Evolutionary conservation across 2,329 filamentous ascomycete genomes (phyloP).

Genomic region (Trichoderma polysporum): DNA sequence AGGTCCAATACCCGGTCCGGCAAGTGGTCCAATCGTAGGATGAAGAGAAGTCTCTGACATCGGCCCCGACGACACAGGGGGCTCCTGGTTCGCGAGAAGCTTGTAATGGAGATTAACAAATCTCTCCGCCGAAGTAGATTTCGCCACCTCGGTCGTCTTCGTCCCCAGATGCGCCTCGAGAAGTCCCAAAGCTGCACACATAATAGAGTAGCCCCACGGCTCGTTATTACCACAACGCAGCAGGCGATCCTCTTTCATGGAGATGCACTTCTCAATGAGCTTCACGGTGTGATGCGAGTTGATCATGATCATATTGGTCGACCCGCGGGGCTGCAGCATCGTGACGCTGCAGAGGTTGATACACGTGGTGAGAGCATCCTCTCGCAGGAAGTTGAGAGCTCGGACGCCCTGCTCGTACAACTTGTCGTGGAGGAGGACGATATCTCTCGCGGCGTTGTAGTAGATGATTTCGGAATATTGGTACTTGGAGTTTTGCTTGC

Average conservation of each 20-base stretch:
- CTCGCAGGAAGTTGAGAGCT: constrained; percentile 59
- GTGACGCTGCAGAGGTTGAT: constrained; percentile 63
- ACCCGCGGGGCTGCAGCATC: constrained; percentile 58
- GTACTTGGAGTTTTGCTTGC: constrained; percentile 60
- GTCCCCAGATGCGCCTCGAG: constrained; percentile 59
- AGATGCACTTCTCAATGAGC: constrained; percentile 60
- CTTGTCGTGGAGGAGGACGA: constrained; percentile 61
- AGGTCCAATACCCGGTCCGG: constrained; percentile 29
- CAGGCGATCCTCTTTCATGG: constrained; percentile 61
- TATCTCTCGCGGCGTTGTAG: constrained; percentile 61
- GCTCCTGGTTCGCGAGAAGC: constrained; percentile 55
- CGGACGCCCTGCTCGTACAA: constrained; percentile 59
- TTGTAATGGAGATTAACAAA: constrained; percentile 60
- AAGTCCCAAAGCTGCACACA: constrained; percentile 60
- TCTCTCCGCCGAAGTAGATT: constrained; percentile 58
- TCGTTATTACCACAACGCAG: constrained; percentile 63
- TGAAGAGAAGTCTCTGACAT: constrained; percentile 28
- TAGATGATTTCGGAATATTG: constrained; percentile 64
- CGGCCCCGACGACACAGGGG: constrained; percentile 38
- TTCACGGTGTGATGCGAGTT: constrained; percentile 60
- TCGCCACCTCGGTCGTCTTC: constrained; percentile 57
- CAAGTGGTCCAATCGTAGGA: constrained; percentile 22
- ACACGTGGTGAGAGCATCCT: constrained; percentile 59
- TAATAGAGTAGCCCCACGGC: constrained; percentile 63
- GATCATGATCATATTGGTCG: constrained; percentile 62